phyloP scores from a whole-genome alignment of 306 rosid species.

The Heteromeles arbutifolia region DNA sequence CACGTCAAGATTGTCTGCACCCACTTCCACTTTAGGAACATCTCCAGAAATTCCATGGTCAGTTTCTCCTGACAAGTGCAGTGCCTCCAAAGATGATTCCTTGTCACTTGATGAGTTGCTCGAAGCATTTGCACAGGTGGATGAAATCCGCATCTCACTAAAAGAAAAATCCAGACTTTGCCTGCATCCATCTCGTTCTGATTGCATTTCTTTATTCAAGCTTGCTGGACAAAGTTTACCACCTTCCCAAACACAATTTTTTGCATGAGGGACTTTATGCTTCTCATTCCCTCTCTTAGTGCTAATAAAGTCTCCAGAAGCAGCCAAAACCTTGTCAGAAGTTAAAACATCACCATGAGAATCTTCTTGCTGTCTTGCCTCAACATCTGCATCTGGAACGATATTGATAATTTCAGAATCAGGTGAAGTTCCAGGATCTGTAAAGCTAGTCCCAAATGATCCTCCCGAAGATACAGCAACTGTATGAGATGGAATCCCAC shows the following conservation, averaged over 20 bases:
- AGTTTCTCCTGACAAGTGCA: constrained; percentile 34
- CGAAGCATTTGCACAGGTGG: constrained; percentile 32
- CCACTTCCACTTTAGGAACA: constrained; percentile 28
- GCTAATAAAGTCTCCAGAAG: constrained; percentile 30
- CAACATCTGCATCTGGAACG: constrained; percentile 52
- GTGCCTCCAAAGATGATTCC: constrained; percentile 33
- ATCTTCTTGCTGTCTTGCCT: constrained; percentile 46
- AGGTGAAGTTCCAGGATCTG: constrained; percentile 96
- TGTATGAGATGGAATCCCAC: constrained; percentile 30
- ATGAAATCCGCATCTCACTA: constrained; percentile 29
- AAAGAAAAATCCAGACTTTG: constrained; percentile 24
- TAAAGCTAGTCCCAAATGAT: constrained; percentile 34
- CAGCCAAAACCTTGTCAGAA: constrained; percentile 40
- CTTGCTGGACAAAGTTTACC: constrained; percentile 28
- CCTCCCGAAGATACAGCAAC: constrained; percentile 47
- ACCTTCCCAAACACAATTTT: constrained; percentile 28
- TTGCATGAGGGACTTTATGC: constrained; percentile 28
- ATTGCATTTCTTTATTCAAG: constrained; percentile 38
- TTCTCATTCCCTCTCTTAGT: constrained; percentile 52
- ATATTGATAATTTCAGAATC: constrained; percentile 93
- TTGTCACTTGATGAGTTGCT: constrained; percentile 36
- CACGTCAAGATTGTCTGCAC: constrained; percentile 28
- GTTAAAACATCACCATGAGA: constrained; percentile 36
- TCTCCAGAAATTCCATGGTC: constrained; percentile 26
- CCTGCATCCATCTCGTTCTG: constrained; percentile 46